phyloP scores from a whole-genome alignment of 768 basidiomycete genomes.

The Kwoniella dejecticola region DNA sequence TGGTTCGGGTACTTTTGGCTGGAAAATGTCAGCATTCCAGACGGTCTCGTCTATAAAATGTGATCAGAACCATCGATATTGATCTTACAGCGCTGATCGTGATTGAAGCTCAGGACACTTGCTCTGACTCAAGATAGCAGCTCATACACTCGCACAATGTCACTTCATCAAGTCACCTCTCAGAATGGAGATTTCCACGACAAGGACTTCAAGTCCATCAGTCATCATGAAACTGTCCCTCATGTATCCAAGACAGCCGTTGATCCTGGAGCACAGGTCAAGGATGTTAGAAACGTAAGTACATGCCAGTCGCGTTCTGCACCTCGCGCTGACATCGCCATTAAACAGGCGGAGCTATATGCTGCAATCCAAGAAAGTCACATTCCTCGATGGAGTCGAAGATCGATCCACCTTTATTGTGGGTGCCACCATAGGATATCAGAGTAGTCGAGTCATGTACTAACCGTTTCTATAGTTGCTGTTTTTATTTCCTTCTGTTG shows the following conservation, averaged over 20 bases:
- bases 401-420: slow-evolving; percentile 27
- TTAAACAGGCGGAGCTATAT: slow-evolving; percentile 22
- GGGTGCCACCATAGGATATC: not conserved
- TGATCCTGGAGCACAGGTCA: slow-evolving; percentile 8
- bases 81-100: too few relatives aligned
- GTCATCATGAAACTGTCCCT: not conserved
- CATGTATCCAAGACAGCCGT: slow-evolving; percentile 1
- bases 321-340: not conserved
- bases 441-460: not conserved
- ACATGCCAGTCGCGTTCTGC: not conserved
- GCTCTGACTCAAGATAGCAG: too few relatives aligned
- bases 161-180: slow-evolving; percentile 7
- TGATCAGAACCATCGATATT: too few relatives aligned
- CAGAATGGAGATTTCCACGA: slow-evolving; percentile 1
- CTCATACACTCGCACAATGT: not conserved
- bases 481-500: slow-evolving; percentile 33
- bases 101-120: too few relatives aligned
- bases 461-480: slow-evolving; percentile 14
- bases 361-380: slow-evolving; percentile 26
- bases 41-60: too few relatives aligned
- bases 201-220: slow-evolving; percentile 18
- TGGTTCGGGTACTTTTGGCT: too few relatives aligned
- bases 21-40: too few relatives aligned
- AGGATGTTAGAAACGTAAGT: slow-evolving; percentile 20
- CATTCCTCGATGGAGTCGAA: slow-evolving; percentile 25